Percentiles rank a stretch among this genome's conserved stretches.
Conservation (phyloP, 2,329 filamentous ascomycete species). For the Boeremia exigua region DNA sequence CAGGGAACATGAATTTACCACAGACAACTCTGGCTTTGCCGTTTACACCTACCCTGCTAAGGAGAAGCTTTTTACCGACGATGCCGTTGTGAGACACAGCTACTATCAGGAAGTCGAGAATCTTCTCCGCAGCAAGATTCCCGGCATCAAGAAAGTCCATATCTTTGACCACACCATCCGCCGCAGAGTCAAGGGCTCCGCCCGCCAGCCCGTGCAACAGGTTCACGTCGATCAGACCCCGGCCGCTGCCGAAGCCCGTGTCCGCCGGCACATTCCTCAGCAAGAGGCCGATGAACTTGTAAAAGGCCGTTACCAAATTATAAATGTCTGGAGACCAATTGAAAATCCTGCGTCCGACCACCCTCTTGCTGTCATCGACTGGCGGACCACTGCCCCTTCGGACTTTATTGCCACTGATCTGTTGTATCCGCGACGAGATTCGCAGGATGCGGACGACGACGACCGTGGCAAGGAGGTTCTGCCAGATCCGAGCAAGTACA, state of each 20-base stretch:
- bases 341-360: conserved; percentile 67
- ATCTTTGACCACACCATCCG: conserved; percentile 78
- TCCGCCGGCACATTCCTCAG: conserved; percentile 64
- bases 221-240: conserved; percentile 77
- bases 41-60: conserved; percentile 60
- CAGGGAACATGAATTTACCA: conserved; percentile 57
- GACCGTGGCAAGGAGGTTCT: conserved; percentile 65
- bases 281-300: conserved; percentile 64
- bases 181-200: conserved; percentile 58
- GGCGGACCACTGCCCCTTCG: conserved; percentile 61
- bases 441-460: conserved; percentile 50
- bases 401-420: conserved; percentile 69
- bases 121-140: conserved; percentile 61
- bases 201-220: conserved; percentile 70
- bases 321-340: conserved; percentile 76
- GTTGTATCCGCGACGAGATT: conserved; percentile 62
- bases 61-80: conserved; percentile 63
- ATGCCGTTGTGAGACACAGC: conserved; percentile 58
- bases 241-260: conserved; percentile 64
- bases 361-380: conserved; percentile 73
- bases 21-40: conserved; percentile 65
- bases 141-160: conserved; percentile 65
- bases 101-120: conserved; percentile 70
- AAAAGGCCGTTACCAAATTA: conserved; percentile 67
- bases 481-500: conserved; percentile 54